Evolutionary conservation across 345 rosid species (phyloP).

Genomic region (Kandelia obovata): DNA sequence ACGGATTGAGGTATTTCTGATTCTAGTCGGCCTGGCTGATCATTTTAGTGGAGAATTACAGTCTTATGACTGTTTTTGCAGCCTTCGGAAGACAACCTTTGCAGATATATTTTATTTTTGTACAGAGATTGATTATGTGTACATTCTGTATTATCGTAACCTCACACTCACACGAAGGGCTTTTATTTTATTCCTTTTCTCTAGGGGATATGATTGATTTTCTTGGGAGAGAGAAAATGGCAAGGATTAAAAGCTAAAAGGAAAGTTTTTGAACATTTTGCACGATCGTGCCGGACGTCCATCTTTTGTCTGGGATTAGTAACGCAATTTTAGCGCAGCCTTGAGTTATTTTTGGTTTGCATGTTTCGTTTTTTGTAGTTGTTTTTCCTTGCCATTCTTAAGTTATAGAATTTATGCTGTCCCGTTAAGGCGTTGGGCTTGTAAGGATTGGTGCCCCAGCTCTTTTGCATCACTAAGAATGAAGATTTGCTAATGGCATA

Average conservation of each 20-base stretch:
- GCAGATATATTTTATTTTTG: slow-evolving; percentile 31
- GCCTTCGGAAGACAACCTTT: slow-evolving; percentile 14
- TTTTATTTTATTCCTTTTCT: neutral
- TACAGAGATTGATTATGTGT: slow-evolving; percentile 37
- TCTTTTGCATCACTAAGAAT: too few relatives aligned
- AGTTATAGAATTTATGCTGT: too few relatives aligned
- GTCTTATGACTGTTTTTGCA: slow-evolving; percentile 17
- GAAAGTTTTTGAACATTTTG: neutral
- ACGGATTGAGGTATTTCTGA: slow-evolving; percentile 3
- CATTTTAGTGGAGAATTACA: slow-evolving; percentile 12
- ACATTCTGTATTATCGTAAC: slow-evolving; percentile 41
- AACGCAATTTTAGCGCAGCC: too few relatives aligned
- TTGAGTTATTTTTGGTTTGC: too few relatives aligned
- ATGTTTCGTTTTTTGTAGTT: too few relatives aligned
- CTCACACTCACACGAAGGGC: slow-evolving; percentile 34
- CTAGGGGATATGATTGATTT: slow-evolving; percentile 16
- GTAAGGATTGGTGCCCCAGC: too few relatives aligned
- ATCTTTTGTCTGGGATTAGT: too few relatives aligned
- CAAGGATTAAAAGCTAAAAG: slow-evolving; percentile 1
- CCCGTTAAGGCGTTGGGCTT: too few relatives aligned
- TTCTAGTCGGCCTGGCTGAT: neutral
- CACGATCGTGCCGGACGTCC: too few relatives aligned
- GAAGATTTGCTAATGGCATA: too few relatives aligned
- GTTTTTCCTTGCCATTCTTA: too few relatives aligned
- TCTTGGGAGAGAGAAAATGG: slow-evolving; percentile 2